Evolutionary conservation across 352 stramenopile genomes (phyloP), one percentile per base, ranked within the genome.

Genomic region (Phytophthora palmivora): DNA sequence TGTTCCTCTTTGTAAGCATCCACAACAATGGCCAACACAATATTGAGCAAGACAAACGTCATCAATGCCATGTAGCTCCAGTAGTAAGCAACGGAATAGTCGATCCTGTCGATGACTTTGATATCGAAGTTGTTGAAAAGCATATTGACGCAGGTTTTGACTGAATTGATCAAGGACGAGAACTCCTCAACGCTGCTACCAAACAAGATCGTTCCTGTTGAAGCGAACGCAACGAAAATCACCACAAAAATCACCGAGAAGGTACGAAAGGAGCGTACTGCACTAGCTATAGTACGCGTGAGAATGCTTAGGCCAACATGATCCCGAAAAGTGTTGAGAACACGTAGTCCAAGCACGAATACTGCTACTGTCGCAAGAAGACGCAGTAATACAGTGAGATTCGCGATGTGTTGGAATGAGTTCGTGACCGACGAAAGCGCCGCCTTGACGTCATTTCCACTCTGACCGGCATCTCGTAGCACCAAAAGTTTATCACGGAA

Each of bases 1-100:
- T 59, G 74, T 44, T 84, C 75, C 12, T 80, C 52, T 1, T 67
- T 70, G 65, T 83, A 91, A 11, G 79, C 70, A 32, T 88, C 78
- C 12, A 91, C 65, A 6, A 91, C 78, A 38, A 89, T 88, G 12
- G 79, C 79, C 30, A 91, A 58, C 53, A 88, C 84, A 50, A 89
- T 87, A 49, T 87, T 91, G 53, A 91, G 76, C 32, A 89, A 62
- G 39, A 91, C 67, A 59, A 89, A 78, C 4, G 66, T 82, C 62
- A 83, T 78, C 19, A 88, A 59, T n/a, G 83, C 44, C 73, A 89
- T 87, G 64, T 86, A 87, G 11, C 57, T 61, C 82, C 82, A 91
- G 64, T 82, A 91, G 63, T 78, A 89, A 14, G 82, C 38, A 44
- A 87, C 73, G 0, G 78, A 72, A 37, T 79, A 67, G 0, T 71